Conservation (phyloP, 352 stramenopile genomes). For the Phytopythium ostracodes region DNA sequence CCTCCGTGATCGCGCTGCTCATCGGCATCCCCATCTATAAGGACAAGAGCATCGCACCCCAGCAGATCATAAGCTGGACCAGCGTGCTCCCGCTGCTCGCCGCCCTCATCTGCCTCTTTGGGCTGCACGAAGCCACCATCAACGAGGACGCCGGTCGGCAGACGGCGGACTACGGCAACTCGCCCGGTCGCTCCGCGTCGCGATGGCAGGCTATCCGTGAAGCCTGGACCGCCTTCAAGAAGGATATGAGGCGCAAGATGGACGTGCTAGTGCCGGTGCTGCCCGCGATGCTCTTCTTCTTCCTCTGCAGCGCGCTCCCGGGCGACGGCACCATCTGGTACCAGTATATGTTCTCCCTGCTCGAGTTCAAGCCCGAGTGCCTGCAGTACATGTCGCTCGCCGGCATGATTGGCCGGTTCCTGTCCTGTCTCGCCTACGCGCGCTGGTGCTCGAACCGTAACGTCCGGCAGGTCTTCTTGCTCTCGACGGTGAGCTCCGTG, state of each 20-base stretch:
- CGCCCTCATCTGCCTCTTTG: conserved; percentile 42
- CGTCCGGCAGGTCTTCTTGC: conserved; percentile 71
- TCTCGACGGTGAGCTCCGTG: conserved; percentile 66
- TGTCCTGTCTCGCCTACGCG: conserved; percentile 74
- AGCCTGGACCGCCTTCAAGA: conserved; percentile 46
- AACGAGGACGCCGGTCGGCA: neutral
- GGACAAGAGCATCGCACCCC: conserved; percentile 42
- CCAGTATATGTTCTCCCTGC: conserved; percentile 73
- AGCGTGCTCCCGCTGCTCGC: conserved; percentile 48
- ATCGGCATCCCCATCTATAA: conserved; percentile 66
- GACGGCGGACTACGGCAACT: neutral
- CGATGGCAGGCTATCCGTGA: conserved; percentile 14
- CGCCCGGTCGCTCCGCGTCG: conserved; percentile 3
- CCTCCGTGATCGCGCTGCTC: conserved; percentile 56
- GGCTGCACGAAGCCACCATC: conserved; percentile 38
- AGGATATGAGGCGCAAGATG: conserved; percentile 37
- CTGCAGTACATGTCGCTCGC: conserved; percentile 68
- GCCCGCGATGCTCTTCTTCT: conserved; percentile 80
- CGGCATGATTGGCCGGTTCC: conserved; percentile 62
- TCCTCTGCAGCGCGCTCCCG: conserved; percentile 67
- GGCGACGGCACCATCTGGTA: conserved; percentile 70
- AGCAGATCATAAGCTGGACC: conserved; percentile 62
- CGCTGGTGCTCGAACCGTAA: conserved; percentile 56
- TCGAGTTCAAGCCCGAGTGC: conserved; percentile 54
- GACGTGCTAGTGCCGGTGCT: conserved; percentile 48